Conservation (phyloP, 2,329 filamentous ascomycete species). For the Chaetomium sp. region DNA sequence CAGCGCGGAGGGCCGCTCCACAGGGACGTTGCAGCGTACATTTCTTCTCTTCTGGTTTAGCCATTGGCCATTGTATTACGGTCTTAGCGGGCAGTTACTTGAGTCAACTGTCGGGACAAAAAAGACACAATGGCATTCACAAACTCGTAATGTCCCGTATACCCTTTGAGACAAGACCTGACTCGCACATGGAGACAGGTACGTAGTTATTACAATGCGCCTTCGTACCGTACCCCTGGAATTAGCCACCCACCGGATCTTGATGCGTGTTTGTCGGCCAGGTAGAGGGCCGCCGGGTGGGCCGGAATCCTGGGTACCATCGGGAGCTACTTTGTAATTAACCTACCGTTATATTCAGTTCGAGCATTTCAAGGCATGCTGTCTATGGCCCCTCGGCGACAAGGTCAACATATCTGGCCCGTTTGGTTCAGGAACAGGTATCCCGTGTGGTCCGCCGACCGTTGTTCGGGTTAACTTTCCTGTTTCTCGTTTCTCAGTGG, state of each 20-base stretch:
- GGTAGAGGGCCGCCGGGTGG: conserved; percentile 8
- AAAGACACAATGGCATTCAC: background rate
- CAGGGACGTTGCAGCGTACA: background rate
- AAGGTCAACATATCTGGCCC: background rate
- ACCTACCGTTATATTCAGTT: background rate
- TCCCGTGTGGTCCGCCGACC: background rate
- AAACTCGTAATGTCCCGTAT: background rate
- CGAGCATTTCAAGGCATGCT: background rate
- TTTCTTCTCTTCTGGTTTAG: background rate
- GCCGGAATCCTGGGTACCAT: background rate
- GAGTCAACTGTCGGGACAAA: background rate
- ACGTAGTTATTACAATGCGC: background rate
- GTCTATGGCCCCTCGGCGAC: background rate
- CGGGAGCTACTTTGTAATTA: background rate
- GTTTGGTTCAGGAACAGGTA: background rate
- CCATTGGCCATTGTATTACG: background rate
- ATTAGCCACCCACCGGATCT: background rate
- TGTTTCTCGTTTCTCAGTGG: background rate
- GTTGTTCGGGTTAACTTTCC: background rate
- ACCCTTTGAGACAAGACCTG: background rate
- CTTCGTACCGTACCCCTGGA: background rate
- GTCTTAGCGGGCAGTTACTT: background rate
- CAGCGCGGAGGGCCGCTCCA: background rate
- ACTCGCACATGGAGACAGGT: background rate
- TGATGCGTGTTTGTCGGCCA: background rate